Evolutionary conservation across 306 rosid genomes (phyloP), one percentile per base, ranked within the genome.

Genomic region (Crotalaria pallida): DNA sequence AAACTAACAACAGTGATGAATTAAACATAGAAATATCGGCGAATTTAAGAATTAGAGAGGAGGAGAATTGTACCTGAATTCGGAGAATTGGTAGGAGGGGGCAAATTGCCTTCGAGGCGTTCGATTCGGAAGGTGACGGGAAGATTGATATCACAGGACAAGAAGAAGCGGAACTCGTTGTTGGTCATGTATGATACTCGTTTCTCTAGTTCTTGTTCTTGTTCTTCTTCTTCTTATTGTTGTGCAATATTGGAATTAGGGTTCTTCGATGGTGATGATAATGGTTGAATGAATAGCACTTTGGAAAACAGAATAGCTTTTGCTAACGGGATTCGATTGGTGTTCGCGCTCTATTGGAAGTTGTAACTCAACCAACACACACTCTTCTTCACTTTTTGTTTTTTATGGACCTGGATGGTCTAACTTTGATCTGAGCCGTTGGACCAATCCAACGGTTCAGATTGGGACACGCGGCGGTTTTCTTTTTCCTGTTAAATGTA

Each of bases 101-200:
- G 88, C 44, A 91, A 84, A 77, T 51, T 73, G 43, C 99, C 99
- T 67, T 94, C 99, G 21, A 94, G 82, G 44, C 87, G 77, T 27
- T 94, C 92, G 44, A 91, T 83, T 18, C 92, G 90, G 74, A 94
- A 87, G 51, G 95, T 91, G 6, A 88, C 87, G 0, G 96, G 97
- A 65, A 94, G 96, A 66, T 88, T 91, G 79, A 94, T 94, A 64
- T 94, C 99, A 74, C 99, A 91, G 10, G 99, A 91, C 85, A 94
- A 71, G 88, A 91, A 91, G 91, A 94, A 94, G 47, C 99, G 85
- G 76, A 94, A 94, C 83, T 94, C 99, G 85, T 84, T 91, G 24
- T 91, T 94, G 8, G 75, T 78, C 98, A 94, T 94, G 22, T 52
- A n/a, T n/a, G n/a, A n/a, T n/a, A n/a, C n/a, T n/a, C n/a, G n/a